Percentiles rank a stretch among this genome's conserved stretches.
phyloP scores from a whole-genome alignment of 129 eudicot species.

The Flaveria linearis region DNA sequence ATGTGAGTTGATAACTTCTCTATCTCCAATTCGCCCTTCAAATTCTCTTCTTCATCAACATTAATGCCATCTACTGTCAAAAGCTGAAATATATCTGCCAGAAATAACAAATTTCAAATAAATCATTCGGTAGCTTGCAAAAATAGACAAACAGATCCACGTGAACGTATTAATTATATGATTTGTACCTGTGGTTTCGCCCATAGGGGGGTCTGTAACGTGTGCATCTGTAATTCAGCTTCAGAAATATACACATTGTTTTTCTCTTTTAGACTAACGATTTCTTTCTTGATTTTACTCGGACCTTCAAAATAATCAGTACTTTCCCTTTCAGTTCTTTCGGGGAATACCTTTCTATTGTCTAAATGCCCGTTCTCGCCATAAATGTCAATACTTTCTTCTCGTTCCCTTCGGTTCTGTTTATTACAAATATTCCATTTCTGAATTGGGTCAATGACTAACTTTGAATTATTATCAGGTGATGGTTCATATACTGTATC shows the following conservation, averaged over 20 bases:
- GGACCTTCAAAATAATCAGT: slow-evolving; percentile 34
- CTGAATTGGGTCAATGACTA: slow-evolving; percentile 76
- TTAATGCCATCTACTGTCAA: slow-evolving; percentile 42
- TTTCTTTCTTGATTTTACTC: slow-evolving; percentile 40
- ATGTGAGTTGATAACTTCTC: slow-evolving; percentile 51
- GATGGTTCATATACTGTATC: slow-evolving; percentile 45
- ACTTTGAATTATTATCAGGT: slow-evolving; percentile 50
- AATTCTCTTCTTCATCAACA: slow-evolving; percentile 32
- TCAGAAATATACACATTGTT: slow-evolving; percentile 71
- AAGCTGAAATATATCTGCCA: slow-evolving; percentile 59
- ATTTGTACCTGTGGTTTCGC: slow-evolving; percentile 65
- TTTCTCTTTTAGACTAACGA: slow-evolving; percentile 55
- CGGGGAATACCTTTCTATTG: slow-evolving; percentile 62
- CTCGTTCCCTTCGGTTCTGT: slow-evolving; percentile 62
- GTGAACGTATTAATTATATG: not conserved
- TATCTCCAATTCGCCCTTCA: slow-evolving; percentile 68
- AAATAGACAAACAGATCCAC: not conserved
- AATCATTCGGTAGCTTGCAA: not conserved
- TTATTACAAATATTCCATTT: slow-evolving; percentile 87
- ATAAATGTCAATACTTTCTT: slow-evolving; percentile 58
- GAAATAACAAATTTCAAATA: slow-evolving; percentile 2
- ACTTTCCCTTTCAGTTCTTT: slow-evolving; percentile 44
- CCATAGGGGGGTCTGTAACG: slow-evolving; percentile 59
- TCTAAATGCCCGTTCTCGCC: slow-evolving; percentile 64
- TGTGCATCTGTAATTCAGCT: slow-evolving; percentile 84